Evolutionary conservation across 345 rosid genomes (phyloP), one percentile per base, ranked within the genome.

Genomic region (Heritiera fomes): DNA sequence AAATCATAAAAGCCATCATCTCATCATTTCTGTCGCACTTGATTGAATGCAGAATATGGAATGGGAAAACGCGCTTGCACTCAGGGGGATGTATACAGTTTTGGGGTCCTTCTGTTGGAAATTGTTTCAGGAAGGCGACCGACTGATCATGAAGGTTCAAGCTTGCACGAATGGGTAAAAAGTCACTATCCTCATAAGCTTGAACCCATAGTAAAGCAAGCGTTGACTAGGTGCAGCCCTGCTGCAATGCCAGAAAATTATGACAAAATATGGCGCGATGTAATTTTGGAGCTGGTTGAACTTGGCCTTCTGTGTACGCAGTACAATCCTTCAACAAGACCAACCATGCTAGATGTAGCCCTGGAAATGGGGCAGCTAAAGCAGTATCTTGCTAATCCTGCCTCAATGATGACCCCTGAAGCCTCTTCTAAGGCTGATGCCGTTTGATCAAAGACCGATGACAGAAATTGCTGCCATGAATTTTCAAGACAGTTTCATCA

Each of bases 71-170:
- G 89, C 0, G 95, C 93, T 60, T 96, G 98, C 1, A 87, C 88
- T 6, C 84, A 91, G 15, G 99, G 98, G 78, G 98, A 96, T 80
- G 99, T 91, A 8, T 96, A 84, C 80, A 94, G 98, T 80, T 96
- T 87, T 59, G 99, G 99, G 40, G 89, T 96, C 45, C 89, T 96
- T 5, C 2, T 94, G 78, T 82, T 96, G 46, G 98, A 96, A 82
- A 91, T 94, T 58, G 81, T 90, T 38, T 86, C 90, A 0, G 96
- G 97, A 82, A 87, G 81, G 77, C 83, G 92, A 18, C 99, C 99
- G 1, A 92, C 94, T 1, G 91, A 92, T 71, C 83, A 84, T 38
- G 91, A 85, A 80, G 93, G 92, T 73, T 88, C 94, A 66, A 92
- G 86, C 87, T 86, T 96, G 82, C 94, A 88, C 11, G 97, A 92